Base-by-base conservation (phyloP, 2,329 filamentous ascomycete genomes). In the Xylariaceae sp. region DNA sequence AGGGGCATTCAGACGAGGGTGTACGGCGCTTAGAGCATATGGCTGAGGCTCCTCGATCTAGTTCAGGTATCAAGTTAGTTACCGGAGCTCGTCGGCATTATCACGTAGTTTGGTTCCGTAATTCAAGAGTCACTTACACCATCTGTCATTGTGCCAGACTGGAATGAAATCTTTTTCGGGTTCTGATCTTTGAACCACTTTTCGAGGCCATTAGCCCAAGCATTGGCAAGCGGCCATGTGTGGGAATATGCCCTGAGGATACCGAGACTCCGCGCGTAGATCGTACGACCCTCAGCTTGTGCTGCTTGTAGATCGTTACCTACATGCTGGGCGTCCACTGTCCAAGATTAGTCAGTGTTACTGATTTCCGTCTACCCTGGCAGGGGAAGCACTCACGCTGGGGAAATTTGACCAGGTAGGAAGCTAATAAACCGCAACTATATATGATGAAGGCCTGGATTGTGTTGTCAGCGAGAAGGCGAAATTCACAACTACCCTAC, bases 351-450 rank as follows among this genome's bases (percentile, higher is more conserved):
- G 43, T 64, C 32, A 65, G 57, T 18, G 1, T 19, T 5, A 45
- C 29, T n/a, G 22, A 47, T n/a, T 12, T 46, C 9, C 19, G 15
- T 40, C 2, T 39, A 19, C 37, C 22, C 39, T 1, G 34, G 15
- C 12, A 4, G 29, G 8, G 30, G 37, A 16, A 43, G 16, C 2
- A 61, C 76, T 61, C 66, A 80, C 78, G 67, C 18, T 71, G 67
- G 7, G 77, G 76, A 53, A 79, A 80, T 62, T 76, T 79, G 64
- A 72, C 77, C 1, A 80, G 65, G 49, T 81, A 81, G 3, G 73
- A 74, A 6, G 77, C 74, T 51, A 81, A 72, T 21, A 81, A 68
- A 13, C 77, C 78, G 56, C 78, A 80, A n/a, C 72, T 78, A 48
- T 80, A 81, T 12, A 80, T 76, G 51, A 76, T 78, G 58, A 81